These are phyloP conservation scores for Apophysomyces elegans DNA, from an alignment of 371 early-diverging fungal genomes.

Conservation along the genomic window DNA sequence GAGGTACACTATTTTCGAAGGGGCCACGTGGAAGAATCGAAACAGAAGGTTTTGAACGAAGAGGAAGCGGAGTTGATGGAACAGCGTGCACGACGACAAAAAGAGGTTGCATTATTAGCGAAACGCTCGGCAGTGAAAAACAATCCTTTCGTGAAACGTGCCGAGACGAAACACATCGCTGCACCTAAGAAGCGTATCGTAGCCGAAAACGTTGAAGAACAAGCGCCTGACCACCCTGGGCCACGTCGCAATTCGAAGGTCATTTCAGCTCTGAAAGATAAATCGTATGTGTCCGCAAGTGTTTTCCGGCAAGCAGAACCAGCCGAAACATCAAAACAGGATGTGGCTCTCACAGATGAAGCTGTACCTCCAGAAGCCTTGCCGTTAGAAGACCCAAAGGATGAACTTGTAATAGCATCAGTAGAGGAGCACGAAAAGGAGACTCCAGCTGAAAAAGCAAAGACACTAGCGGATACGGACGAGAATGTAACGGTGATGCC, in stretches of 20 bases:
- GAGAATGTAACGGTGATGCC: background rate
- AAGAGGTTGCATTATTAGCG: constrained; percentile 27
- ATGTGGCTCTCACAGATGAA: background rate
- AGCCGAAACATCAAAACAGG: constrained; percentile 1
- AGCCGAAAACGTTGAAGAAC: background rate
- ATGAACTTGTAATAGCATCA: background rate
- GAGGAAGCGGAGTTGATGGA: constrained; percentile 29
- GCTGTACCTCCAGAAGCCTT: background rate
- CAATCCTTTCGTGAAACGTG: constrained; percentile 39
- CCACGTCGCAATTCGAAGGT: constrained; percentile 32
- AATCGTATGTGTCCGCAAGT: constrained; percentile 45
- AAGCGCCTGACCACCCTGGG: background rate
- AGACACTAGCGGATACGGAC: background rate
- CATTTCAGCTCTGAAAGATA: constrained; percentile 34
- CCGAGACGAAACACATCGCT: constrained; percentile 27
- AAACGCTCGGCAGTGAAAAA: constrained; percentile 38
- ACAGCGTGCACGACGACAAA: constrained; percentile 20
- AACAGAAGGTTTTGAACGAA: constrained; percentile 25
- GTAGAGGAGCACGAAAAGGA: background rate
- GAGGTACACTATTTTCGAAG: constrained; percentile 24
- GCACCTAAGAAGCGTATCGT: background rate
- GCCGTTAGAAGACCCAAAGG: background rate
- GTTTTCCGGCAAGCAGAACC: constrained; percentile 38
- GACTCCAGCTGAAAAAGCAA: background rate
- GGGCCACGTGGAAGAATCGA: constrained; percentile 30